Base-by-base conservation (phyloP, 2,329 filamentous ascomycete genomes). In the Dendryphion nanum region DNA sequence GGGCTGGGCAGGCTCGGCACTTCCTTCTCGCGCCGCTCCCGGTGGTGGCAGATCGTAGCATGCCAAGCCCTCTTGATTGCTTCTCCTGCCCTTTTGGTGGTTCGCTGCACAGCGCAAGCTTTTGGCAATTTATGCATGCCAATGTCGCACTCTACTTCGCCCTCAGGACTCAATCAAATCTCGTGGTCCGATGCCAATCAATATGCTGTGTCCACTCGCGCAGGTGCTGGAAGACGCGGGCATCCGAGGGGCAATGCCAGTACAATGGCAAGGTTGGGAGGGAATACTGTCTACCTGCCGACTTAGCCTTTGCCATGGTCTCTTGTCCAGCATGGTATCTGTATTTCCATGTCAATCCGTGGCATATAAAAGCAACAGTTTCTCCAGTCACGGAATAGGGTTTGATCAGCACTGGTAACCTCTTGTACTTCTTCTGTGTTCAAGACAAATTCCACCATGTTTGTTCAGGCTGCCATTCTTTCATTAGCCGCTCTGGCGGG, bases 401-500 rank as follows among this genome's bases (percentile, higher is more conserved):
- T n/a, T n/a, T n/a, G n/a, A n/a, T n/a, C n/a, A n/a, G n/a, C n/a
- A n/a, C n/a, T n/a, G n/a, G n/a, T n/a, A n/a, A 10, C 38, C 38
- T 40, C 18, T 31, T 19, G 5, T 20, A 18, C 21, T 40, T 40
- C 33, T 35, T 26, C n/a, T 16, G 10, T 33, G 18, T 23, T 19
- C 34, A 33, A 29, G 38, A 15, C 15, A 33, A 23, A 26, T 29
- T 38, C 34, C 45, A 53, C 26, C 35, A 64, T 63, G 60, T 58
- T 52, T 18, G 18, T 61, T n/a, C 51, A 47, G 29, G 51, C 42
- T 37, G 51, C 51, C 13, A 40, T 64, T 30, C 49, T 64, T 24
- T 62, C 60, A 7, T 42, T 66, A 33, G 45, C 58, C 47, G 60
- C 59, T 45, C 51, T 66, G 39, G 57, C 47, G 42, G 56, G 43